Conservation (phyloP, 192 early-diverging fungal species). For the Borealophlyctis nickersoniae region DNA sequence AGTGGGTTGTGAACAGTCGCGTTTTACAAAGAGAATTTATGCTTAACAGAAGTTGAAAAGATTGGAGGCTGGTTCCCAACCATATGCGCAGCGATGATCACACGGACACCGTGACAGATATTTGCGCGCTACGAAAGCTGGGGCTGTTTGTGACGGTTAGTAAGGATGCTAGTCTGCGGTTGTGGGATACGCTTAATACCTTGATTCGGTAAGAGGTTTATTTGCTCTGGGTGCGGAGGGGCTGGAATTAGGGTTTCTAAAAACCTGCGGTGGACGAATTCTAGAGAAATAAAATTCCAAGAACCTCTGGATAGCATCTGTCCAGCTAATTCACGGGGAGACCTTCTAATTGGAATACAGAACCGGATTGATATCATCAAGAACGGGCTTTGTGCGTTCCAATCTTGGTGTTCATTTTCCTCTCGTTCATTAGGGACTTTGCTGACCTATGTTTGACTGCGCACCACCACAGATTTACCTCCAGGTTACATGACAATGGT, state of each 20-base stretch:
- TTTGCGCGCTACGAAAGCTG: conserved; percentile 30
- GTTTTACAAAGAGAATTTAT: not conserved
- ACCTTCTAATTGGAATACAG: conserved; percentile 43
- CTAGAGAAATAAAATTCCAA: conserved; percentile 50
- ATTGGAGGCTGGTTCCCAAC: conserved; percentile 30
- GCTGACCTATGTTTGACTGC: too few species aligned
- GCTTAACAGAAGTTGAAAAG: conserved; percentile 11
- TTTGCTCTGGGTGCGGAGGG: too few species aligned
- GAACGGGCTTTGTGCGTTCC: conserved; percentile 19
- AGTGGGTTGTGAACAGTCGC: not conserved
- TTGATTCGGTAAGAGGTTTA: conserved; percentile 31
- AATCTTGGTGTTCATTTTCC: too few species aligned
- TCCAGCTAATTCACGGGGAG: conserved; percentile 32
- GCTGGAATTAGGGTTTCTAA: not conserved
- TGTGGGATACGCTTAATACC: conserved; percentile 49
- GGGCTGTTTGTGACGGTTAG: conserved; percentile 38
- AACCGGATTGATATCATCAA: conserved; percentile 43
- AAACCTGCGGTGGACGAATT: not conserved
- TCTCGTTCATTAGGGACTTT: too few species aligned
- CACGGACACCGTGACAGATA: conserved; percentile 37
- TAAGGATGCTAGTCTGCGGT: conserved; percentile 35
- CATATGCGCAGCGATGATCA: conserved; percentile 51
- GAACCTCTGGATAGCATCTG: conserved; percentile 38
- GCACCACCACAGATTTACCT: conserved; percentile 28
- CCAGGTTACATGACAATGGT: conserved; percentile 28